Evolutionary conservation across 2,329 filamentous ascomycete species (phyloP).

Genomic region (Gyromitra esculenta): DNA sequence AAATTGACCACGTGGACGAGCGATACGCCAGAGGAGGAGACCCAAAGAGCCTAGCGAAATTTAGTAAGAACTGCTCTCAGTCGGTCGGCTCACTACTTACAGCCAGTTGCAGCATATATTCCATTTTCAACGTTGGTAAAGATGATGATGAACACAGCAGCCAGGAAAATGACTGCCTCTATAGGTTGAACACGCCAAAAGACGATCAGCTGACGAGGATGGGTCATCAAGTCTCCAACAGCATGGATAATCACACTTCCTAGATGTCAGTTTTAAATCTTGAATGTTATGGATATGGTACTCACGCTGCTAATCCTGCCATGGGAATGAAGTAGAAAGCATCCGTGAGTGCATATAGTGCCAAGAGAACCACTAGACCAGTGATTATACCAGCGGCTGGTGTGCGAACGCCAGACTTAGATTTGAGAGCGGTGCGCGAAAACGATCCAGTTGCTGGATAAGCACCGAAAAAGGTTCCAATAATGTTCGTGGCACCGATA

Average conservation of each 20-base stretch:
- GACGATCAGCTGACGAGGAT: constrained; percentile 77
- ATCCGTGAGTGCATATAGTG: constrained; percentile 78
- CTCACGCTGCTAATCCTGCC: constrained; percentile 70
- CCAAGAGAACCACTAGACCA: constrained; percentile 77
- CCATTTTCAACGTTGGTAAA: constrained; percentile 66
- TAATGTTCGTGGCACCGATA: constrained; percentile 77
- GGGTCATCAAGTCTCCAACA: constrained; percentile 78
- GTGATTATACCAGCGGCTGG: constrained; percentile 82
- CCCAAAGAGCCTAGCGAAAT: constrained; percentile 60
- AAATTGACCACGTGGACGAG: constrained; percentile 65
- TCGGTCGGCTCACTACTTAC: constrained; percentile 16
- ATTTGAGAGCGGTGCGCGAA: constrained; percentile 82
- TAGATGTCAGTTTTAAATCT: constrained; percentile 5
- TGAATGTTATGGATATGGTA: constrained; percentile 7
- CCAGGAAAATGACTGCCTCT: constrained; percentile 78
- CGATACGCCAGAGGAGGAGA: constrained; percentile 63
- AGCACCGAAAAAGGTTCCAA: constrained; percentile 78
- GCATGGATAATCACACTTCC: constrained; percentile 78
- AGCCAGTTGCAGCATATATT: constrained; percentile 65
- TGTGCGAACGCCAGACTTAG: constrained; percentile 82
- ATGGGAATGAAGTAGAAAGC: constrained; percentile 85
- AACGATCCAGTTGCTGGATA: constrained; percentile 76
- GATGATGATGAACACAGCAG: constrained; percentile 71
- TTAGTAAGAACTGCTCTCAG: constrained; percentile 11
- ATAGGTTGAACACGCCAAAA: constrained; percentile 81